phyloP scores from a whole-genome alignment of 2,329 filamentous ascomycete genomes.

The Talaromyces sp. region DNA sequence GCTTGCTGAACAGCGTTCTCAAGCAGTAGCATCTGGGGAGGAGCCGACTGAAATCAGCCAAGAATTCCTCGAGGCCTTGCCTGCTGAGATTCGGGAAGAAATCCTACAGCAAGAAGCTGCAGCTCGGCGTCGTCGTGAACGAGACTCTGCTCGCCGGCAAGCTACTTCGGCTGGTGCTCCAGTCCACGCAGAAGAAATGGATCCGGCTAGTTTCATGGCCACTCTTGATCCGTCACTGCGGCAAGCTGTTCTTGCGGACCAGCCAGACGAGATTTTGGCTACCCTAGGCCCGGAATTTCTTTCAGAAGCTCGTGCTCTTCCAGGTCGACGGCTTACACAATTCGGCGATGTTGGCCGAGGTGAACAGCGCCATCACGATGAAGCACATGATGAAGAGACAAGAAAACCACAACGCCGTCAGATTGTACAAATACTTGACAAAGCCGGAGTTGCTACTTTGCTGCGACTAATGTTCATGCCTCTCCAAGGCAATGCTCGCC shows the following conservation, averaged over 20 bases:
- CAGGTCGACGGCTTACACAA: slow-evolving; percentile 53
- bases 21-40: slow-evolving; percentile 66
- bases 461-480: slow-evolving; percentile 98
- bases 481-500: slow-evolving; percentile 80
- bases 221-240: slow-evolving; percentile 81
- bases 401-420: slow-evolving; percentile 71
- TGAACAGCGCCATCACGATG: slow-evolving; percentile 33
- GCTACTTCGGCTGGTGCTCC: slow-evolving; percentile 47
- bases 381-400: slow-evolving; percentile 41
- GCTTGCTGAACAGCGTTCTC: slow-evolving; percentile 73
- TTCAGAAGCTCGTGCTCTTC: slow-evolving; percentile 74
- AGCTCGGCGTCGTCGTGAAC: slow-evolving; percentile 81
- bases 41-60: slow-evolving; percentile 67
- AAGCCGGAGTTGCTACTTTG: slow-evolving; percentile 89
- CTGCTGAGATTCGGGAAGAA: slow-evolving; percentile 83
- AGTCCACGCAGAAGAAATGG: slow-evolving; percentile 73
- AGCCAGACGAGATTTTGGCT: slow-evolving; percentile 81
- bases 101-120: slow-evolving; percentile 85
- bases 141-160: slow-evolving; percentile 72
- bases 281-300: slow-evolving; percentile 81
- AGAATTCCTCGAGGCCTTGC: slow-evolving; percentile 89
- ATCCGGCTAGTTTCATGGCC: slow-evolving; percentile 84
- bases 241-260: slow-evolving; percentile 83
- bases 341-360: slow-evolving; percentile 41
- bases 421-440: slow-evolving; percentile 95